Base-by-base conservation (phyloP, 192 early-diverging fungal genomes). In the Pilaira anomala region DNA sequence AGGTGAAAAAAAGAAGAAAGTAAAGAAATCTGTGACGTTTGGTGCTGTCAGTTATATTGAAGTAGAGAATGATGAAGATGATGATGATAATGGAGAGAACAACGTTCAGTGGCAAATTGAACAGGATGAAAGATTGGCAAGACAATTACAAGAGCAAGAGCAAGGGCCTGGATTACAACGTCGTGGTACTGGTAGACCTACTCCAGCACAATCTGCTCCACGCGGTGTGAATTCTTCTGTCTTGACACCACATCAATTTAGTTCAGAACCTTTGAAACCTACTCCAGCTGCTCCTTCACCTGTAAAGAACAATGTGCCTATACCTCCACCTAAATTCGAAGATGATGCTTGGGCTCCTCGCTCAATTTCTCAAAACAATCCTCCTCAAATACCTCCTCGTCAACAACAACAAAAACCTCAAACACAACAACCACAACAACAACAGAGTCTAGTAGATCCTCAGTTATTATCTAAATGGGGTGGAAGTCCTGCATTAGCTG, bases 101-200 rank as follows among this genome's bases (percentile, higher is more conserved):
- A 56, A 48, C 40, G 62, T 52, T 8, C 40, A 80, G 63, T 67
- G 75, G 22, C 91, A 93, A 73, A 85, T 93, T 26, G 79, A 85
- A 55, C 68, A 81, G 8, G 95, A 97, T 71, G 94, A 95, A 72
- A 76, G 76, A 39, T 79, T 93, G 60, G 95, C 95, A 6, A 81
- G 92, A n/a, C 80, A 88, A 54, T 79, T 97, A 62, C 95, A 97
- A 75, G 80, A 90, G 45, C 83, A 89, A 41, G 92, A 93, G 56
- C 7, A 51, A 76, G 66, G 33, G 5, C 33, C 33, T 28, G 39
- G 63, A 14, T 55, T 64, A 44, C 63, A 64, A 25, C 29, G 63
- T 21, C 51, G 63, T 65, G 69, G 69, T 26, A 72, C 70, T 7
- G 65, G 70, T 19, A 48, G 83, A 60, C 83, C 83, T 12, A 80